Evolutionary conservation across 164 flowering plant species (phyloP).

Genomic region (Nelumbo lutea): DNA sequence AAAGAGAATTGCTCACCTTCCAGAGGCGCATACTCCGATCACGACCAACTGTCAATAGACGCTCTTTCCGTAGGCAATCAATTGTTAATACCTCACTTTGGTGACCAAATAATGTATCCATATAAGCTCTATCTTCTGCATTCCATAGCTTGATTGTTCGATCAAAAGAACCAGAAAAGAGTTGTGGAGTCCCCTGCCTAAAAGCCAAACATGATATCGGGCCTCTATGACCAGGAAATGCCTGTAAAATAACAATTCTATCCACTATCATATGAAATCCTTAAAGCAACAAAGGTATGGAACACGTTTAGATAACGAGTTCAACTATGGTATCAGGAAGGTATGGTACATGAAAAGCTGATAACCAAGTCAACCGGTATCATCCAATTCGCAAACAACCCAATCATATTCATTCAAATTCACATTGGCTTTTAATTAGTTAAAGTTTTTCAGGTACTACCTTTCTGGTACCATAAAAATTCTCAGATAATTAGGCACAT

Average conservation of each 20-base stretch:
- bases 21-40: constrained; percentile 82
- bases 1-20: constrained; percentile 50
- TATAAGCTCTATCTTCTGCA: constrained; percentile 77
- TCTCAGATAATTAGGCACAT: too few species aligned
- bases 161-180: constrained; percentile 91
- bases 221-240: constrained; percentile 91
- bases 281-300: neutral
- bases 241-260: constrained; percentile 37
- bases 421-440: too few species aligned
- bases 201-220: constrained; percentile 83
- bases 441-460: too few species aligned
- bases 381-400: too few species aligned
- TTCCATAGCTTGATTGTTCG: constrained; percentile 88
- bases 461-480: too few species aligned
- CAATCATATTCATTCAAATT: too few species aligned
- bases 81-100: constrained; percentile 74
- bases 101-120: constrained; percentile 81
- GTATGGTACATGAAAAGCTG: too few species aligned
- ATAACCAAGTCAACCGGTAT: too few species aligned
- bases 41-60: constrained; percentile 81
- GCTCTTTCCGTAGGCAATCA: constrained; percentile 82
- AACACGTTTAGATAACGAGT: too few species aligned
- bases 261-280: neutral
- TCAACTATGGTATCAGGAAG: too few species aligned
- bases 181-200: constrained; percentile 79